Base-by-base conservation (phyloP, 2,329 filamentous ascomycete genomes). In the Ascochyta fabae region DNA sequence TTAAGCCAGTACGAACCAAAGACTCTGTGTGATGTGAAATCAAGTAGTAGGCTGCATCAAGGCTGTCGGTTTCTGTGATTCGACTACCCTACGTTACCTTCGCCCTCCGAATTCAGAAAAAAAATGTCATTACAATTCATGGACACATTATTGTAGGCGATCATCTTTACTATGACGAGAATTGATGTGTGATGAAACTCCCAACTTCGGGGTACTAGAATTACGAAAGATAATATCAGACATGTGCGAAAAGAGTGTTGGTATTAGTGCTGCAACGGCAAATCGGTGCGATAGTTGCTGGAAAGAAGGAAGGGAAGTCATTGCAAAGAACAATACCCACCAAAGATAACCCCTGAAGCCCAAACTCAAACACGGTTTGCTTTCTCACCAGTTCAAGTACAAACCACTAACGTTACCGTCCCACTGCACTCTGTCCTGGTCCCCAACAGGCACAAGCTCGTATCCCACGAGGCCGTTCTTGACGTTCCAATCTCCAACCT, bases 141-240 rank as follows among this genome's bases (percentile, higher is more conserved):
- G 19, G 19, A 19, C 19, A 19, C 2, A 19, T 19, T 19, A 19
- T 19, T 19, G 19, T 19, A 19, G 19, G 19, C 19, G 19, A 19
- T 19, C 19, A 19, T 19, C 19, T 19, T 19, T 19, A 19, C 19
- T 19, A 19, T 19, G 19, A 19, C 19, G 19, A 19, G 19, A 19
- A 19, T 19, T 19, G 19, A 19, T 3, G 19, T 19, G 19, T 19
- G 19, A 19, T 19, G 19, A 19, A 19, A 19, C 19, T 19, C 19
- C 19, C 19, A 19, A 19, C 19, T 19, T 19, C 19, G 19, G 19
- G 19, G 19, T 19, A 19, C 19, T 19, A 19, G 19, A 19, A 19
- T 19, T 19, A 78, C 26, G 76, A 78, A 42, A 75, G 79, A 54
- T 76, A 74, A 5, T 35, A 55, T 2, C 9, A 10, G 19, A 4